Percentiles rank a stretch among this genome's conserved stretches.
Evolutionary conservation across 805 yeast species (phyloP).

Genomic region (Spathaspora arborariae): DNA sequence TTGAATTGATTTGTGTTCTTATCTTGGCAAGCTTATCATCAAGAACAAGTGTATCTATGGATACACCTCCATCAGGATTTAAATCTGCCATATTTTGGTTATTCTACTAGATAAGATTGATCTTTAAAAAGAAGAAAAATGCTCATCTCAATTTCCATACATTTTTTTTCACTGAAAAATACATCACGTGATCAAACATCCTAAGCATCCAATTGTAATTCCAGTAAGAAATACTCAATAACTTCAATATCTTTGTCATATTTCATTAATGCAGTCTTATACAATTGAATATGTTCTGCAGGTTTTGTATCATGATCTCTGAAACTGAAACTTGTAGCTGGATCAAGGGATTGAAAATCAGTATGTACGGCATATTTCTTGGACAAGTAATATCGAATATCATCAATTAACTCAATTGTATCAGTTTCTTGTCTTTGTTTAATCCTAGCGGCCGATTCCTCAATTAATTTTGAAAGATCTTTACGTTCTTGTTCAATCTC

Average conservation of each 20-base stretch:
- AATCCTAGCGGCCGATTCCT: constrained; percentile 53
- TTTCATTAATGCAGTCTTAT: constrained; percentile 13
- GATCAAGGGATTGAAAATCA: constrained; percentile 23
- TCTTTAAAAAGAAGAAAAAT: neutral
- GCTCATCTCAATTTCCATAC: neutral
- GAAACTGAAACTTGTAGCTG: constrained; percentile 11
- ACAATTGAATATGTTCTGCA: constrained; percentile 15
- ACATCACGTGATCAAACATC: neutral
- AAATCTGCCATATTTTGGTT: constrained; percentile 20
- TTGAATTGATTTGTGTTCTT: constrained; percentile 70
- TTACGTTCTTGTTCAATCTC: constrained; percentile 25
- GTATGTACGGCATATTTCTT: constrained; percentile 32
- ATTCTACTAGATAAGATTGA: neutral
- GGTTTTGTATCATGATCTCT: constrained; percentile 10
- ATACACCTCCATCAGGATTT: constrained; percentile 38
- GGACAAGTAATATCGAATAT: constrained; percentile 60
- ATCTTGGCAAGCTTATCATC: constrained; percentile 64
- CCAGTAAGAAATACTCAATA: constrained; percentile 25
- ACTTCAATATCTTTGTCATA: constrained; percentile 26
- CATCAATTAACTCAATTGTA: constrained; percentile 77
- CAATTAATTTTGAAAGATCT: constrained; percentile 18
- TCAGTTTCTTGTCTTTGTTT: constrained; percentile 65
- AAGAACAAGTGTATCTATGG: constrained; percentile 43
- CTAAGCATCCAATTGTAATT: constrained; percentile 27
- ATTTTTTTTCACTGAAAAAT: neutral